Base-by-base conservation (phyloP, 1,284 basidiomycete species). In the Xerocomus cyaneibrunnescens region DNA sequence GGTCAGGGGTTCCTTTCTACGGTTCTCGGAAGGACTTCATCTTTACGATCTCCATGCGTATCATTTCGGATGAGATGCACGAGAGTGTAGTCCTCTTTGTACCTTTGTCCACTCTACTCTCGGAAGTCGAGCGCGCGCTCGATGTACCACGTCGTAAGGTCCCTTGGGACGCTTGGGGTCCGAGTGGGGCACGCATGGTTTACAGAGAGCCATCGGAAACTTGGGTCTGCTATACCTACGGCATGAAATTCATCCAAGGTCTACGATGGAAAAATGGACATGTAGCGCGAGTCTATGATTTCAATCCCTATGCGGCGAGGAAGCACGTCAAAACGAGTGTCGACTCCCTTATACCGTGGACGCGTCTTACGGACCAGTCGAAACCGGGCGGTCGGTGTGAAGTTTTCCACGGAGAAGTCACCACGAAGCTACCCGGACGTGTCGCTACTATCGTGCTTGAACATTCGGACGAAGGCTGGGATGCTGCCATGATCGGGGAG, bases 201-300 rank as follows among this genome's bases (percentile, higher is more conserved):
- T 57, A 44, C 38, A 60, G 62, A 23, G 57, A 60, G 30, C 70
- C 72, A 34, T 77, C 76, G 23, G 52, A 69, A 9, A 67, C 69
- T 10, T 85, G 80, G 80, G 78, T 81, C 9, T 85, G 84, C 65
- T 81, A 80, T 59, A 73, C 80, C 9, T 76, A 76, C 52, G 83
- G 83, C 9, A 74, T 73, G 59, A 74, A 71, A 54, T 81, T 71
- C 51, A 71, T 71, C 56, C 63, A 58, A 34, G 55, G 57, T 32
- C 27, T 62, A 32, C 52, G 41, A 42, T 66, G 66, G 68, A 53
- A 45, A 16, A 31, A 45, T 4, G 55, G 55, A 27, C 54, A 51
- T 1, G 23, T 22, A 3, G 68, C 62, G 4, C 54, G 56, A n/a
- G 45, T 55, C 10, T 70, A 68, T 38, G 65, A 67, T 53, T 70